Evolutionary conservation across 2,329 filamentous ascomycete genomes (phyloP), one percentile per base, ranked within the genome.

Genomic region (Penicillium sp.): DNA sequence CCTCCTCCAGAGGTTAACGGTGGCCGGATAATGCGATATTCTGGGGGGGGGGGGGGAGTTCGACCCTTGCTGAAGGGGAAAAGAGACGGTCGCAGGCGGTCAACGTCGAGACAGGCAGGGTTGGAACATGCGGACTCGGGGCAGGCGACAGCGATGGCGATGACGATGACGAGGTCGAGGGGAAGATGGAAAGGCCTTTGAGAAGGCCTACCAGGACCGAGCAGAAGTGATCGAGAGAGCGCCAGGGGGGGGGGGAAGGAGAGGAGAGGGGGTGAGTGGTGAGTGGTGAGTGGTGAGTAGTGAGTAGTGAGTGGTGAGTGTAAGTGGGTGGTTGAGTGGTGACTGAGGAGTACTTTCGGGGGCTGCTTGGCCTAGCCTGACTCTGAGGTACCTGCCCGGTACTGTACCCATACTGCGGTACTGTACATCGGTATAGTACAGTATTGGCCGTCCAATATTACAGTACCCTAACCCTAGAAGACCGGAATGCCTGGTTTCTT

Each of bases 291-390:
- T n/a, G n/a, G n/a, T n/a, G n/a, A n/a, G n/a, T n/a, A n/a, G n/a
- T n/a, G n/a, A n/a, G n/a, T n/a, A n/a, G n/a, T n/a, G n/a, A n/a
- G n/a, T n/a, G n/a, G n/a, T n/a, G n/a, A n/a, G n/a, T n/a, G n/a
- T n/a, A n/a, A 10, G 26, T 6, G 26, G 26, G 10, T 27, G 26
- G 26, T 7, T 27, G 26, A 54, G 49, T 49, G 30, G 29, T 54
- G 49, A 34, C 49, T 50, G 51, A 49, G 40, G 40, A 29, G 47
- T 51, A 57, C 56, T 49, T n/a, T n/a, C n/a, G 33, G 44, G 30
- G 18, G 23, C 37, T 41, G 30, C 33, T 57, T n/a, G n/a, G n/a
- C n/a, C n/a, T n/a, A n/a, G n/a, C n/a, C n/a, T n/a, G n/a, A n/a
- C n/a, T n/a, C n/a, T n/a, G n/a, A n/a, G n/a, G n/a, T n/a, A n/a